A percentile compares a stretch with the other conserved stretches of the same genome.
These are phyloP conservation scores for Hemileccinum rubropunctum DNA, from an alignment of 768 basidiomycete species.

Conservation along the genomic window DNA sequence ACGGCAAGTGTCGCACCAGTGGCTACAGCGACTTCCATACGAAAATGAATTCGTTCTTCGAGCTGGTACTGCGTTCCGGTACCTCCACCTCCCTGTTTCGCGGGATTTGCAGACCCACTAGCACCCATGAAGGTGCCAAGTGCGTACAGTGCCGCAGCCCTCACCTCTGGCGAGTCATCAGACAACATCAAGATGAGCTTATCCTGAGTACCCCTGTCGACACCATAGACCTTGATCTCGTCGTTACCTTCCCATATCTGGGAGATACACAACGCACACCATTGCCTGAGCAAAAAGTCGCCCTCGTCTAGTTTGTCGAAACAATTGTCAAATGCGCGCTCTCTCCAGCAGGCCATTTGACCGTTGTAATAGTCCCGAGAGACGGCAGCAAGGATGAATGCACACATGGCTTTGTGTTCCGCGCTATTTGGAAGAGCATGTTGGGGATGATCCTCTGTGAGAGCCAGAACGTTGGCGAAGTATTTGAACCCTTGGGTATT, in stretches of 20 bases:
- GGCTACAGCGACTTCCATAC: slow-evolving; percentile 89
- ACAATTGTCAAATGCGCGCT: slow-evolving; percentile 84
- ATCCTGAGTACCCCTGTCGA: slow-evolving; percentile 77
- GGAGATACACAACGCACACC: slow-evolving; percentile 90
- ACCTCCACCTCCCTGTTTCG: slow-evolving; percentile 76
- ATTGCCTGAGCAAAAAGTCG: slow-evolving; percentile 92
- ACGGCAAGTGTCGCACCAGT: slow-evolving; percentile 86
- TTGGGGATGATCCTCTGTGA: slow-evolving; percentile 56
- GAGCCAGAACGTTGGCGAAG: slow-evolving; percentile 74
- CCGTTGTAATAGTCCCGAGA: slow-evolving; percentile 87
- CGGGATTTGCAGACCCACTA: slow-evolving; percentile 66
- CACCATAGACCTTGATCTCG: slow-evolving; percentile 82
- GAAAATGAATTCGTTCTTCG: slow-evolving; percentile 76
- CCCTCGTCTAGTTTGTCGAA: slow-evolving; percentile 81
- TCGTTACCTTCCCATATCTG: slow-evolving; percentile 95
- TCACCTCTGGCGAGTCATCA: slow-evolving; percentile 91
- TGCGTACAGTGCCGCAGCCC: slow-evolving; percentile 87
- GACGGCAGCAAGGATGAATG: slow-evolving; percentile 89
- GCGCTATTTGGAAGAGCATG: slow-evolving; percentile 82
- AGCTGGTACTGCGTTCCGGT: slow-evolving; percentile 76
- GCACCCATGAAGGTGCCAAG: slow-evolving; percentile 93
- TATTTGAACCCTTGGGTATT: slow-evolving; percentile 81
- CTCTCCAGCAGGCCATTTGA: slow-evolving; percentile 80
- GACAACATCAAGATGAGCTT: slow-evolving; percentile 73
- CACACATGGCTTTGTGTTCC: slow-evolving; percentile 98